Evolutionary conservation across 2,329 filamentous ascomycete species (phyloP).

Genomic region (Calonectria pteridis): DNA sequence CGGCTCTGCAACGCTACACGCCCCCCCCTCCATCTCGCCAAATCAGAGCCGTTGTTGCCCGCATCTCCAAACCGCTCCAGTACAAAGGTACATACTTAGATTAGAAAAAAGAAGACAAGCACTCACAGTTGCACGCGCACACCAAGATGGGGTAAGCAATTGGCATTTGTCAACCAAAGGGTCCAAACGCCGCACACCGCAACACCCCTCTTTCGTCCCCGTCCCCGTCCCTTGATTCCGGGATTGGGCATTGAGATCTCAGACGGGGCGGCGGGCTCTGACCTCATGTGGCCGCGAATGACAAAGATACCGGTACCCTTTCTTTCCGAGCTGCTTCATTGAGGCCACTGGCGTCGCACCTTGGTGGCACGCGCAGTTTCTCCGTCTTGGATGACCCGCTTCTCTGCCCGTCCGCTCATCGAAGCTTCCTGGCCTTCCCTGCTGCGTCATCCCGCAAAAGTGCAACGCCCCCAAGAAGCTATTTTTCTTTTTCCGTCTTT

Average conservation of each 20-base stretch:
- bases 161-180: conserved; percentile 26
- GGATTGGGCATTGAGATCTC: too few species aligned
- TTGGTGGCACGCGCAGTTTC: neutral
- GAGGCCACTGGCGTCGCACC: neutral
- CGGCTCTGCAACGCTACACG: conserved; percentile 9
- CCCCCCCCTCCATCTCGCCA: conserved; percentile 16
- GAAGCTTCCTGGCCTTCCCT: neutral
- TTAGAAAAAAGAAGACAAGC: neutral
- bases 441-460: neutral
- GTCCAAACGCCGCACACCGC: conserved; percentile 13
- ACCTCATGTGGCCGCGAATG: conserved; percentile 4
- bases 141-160: conserved; percentile 26
- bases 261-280: neutral
- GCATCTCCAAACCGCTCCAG: conserved; percentile 7
- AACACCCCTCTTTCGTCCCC: neutral
- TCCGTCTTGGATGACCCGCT: conserved; percentile 4
- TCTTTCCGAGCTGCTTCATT: neutral
- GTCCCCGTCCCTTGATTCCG: too few species aligned
- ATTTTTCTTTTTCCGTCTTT: neutral
- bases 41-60: conserved; percentile 25
- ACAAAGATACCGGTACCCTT: neutral
- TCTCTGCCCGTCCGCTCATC: neutral
- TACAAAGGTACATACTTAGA: conserved; percentile 1
- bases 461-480: neutral
- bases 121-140: conserved; percentile 7